Conservation (phyloP, 176 grass and related monocot species). For the Aegilops longissima region DNA sequence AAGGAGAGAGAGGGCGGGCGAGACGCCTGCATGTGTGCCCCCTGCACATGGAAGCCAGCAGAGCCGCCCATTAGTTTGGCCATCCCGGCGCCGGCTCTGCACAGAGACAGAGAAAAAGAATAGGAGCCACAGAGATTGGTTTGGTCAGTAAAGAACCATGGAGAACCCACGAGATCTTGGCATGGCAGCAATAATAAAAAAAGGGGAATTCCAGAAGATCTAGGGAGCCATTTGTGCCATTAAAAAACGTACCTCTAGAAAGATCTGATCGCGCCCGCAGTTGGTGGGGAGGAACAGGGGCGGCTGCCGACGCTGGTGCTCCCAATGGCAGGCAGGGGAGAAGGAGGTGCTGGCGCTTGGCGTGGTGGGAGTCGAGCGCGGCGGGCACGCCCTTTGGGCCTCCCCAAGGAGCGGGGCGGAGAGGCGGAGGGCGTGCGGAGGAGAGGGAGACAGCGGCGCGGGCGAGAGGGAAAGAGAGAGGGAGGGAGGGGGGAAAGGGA, state of each 20-base stretch:
- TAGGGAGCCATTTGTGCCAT: not conserved
- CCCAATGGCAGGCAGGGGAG: constrained; percentile 23
- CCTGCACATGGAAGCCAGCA: constrained; percentile 51
- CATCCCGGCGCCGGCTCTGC: constrained; percentile 35
- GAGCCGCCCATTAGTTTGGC: constrained; percentile 53
- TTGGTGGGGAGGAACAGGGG: not conserved
- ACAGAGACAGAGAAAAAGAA: not conserved
- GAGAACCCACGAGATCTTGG: not conserved
- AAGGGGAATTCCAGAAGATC: too few relatives aligned
- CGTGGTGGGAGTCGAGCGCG: not conserved
- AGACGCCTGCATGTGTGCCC: constrained; percentile 50
- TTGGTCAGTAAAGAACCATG: not conserved
- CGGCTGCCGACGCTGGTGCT: too few relatives aligned
- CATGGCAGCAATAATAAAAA: too few relatives aligned
- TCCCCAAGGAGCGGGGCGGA: constrained; percentile 3
- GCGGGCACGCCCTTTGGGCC: constrained; percentile 29
- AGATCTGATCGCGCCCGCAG: not conserved
- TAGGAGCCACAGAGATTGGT: not conserved
- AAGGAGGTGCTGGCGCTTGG: not conserved
- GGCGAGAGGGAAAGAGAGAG: not conserved
- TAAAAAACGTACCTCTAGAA: not conserved
- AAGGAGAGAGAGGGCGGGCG: constrained; percentile 36
- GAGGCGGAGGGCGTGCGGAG: constrained; percentile 24
- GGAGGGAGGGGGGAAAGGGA: not conserved
- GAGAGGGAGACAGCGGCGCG: not conserved